Percentiles rank a stretch among this genome's conserved stretches.
Evolutionary conservation across 345 rosid genomes (phyloP).

Genomic region (Lenwebbia sp.): DNA sequence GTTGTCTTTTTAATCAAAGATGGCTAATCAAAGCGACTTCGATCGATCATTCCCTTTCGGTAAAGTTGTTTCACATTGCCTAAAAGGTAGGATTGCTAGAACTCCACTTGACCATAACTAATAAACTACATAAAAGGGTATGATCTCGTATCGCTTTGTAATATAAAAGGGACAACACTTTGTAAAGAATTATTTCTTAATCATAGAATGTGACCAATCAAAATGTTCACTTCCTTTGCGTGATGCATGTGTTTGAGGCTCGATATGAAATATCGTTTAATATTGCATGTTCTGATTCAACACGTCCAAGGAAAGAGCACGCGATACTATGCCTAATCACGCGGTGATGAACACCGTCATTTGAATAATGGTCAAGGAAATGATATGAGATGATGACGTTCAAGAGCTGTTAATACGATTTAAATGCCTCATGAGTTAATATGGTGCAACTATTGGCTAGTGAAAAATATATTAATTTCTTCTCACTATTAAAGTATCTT

Average conservation of each 20-base stretch:
- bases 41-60: neutral
- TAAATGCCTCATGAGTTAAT: neutral
- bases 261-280: neutral
- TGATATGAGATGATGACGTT: neutral
- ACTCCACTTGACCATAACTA: neutral
- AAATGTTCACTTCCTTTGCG: neutral
- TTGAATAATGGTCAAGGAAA: neutral
- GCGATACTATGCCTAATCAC: neutral
- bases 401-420: neutral
- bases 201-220: neutral
- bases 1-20: neutral
- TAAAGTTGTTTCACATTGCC: neutral
- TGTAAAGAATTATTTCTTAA: neutral
- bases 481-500: neutral
- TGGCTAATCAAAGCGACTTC: neutral
- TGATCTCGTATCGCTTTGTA: neutral
- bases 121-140: neutral
- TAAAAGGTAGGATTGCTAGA: neutral
- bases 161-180: neutral
- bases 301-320: neutral
- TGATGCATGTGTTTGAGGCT: neutral
- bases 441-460: neutral
- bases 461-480: neutral
- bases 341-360: neutral
- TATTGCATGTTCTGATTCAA: neutral